phyloP scores from a whole-genome alignment of 805 yeast genomes.

The Starmerella bacillaris region DNA sequence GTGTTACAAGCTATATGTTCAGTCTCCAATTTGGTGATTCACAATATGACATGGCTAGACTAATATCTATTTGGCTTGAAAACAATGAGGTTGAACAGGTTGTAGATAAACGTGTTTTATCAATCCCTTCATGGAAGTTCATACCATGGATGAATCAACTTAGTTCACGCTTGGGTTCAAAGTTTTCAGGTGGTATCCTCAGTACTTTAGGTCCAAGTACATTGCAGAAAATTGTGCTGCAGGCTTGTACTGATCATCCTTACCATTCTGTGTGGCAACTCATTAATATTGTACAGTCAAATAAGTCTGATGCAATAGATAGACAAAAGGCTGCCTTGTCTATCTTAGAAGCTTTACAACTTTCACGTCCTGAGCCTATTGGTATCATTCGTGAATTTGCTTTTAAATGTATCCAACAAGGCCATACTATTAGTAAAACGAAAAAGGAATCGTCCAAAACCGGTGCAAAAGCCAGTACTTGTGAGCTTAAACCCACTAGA shows the following conservation, averaged over 20 bases:
- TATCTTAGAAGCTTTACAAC: not conserved
- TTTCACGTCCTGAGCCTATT: not conserved
- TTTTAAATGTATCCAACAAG: not conserved
- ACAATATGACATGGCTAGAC: constrained; percentile 23
- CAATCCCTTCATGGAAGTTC: constrained; percentile 34
- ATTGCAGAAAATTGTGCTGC: constrained; percentile 3
- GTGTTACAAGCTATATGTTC: constrained; percentile 42
- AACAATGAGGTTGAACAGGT: constrained; percentile 31
- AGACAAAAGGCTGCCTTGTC: constrained; percentile 1
- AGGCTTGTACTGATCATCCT: constrained; percentile 7
- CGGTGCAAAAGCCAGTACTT: no score
- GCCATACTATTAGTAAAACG: not conserved
- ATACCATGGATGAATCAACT: constrained; percentile 73
- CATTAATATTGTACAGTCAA: constrained; percentile 5
- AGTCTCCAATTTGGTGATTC: constrained; percentile 20
- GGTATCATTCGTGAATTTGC: constrained; percentile 1
- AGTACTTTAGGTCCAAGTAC: no score
- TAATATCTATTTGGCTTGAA: constrained; percentile 72
- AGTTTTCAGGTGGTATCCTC: no score
- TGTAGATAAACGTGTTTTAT: constrained; percentile 19
- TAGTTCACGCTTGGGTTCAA: constrained; percentile 45
- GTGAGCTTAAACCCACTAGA: constrained; percentile 25
- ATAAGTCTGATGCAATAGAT: no score
- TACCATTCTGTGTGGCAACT: constrained; percentile 11
- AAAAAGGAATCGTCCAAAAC: no score